A percentile compares a stretch with the other conserved stretches of the same genome.
phyloP scores from a whole-genome alignment of 345 rosid species.

The Eucalyptus albens region DNA sequence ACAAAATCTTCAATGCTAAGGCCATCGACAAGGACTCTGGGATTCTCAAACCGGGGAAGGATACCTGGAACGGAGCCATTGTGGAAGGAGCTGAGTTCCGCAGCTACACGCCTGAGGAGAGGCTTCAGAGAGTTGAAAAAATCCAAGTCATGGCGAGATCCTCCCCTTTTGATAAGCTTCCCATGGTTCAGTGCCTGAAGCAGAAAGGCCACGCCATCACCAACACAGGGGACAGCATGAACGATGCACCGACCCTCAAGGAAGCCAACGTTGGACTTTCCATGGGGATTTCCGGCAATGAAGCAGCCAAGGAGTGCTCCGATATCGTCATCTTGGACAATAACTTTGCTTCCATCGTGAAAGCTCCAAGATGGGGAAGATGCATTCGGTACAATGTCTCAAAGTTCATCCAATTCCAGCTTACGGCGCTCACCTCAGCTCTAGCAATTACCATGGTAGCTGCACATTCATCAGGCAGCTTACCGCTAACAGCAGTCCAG shows the following conservation, averaged over 20 bases:
- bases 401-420: constrained; percentile 74
- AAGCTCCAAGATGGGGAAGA: constrained; percentile 68
- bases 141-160: constrained; percentile 77
- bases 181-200: constrained; percentile 64
- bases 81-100: constrained; percentile 57
- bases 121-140: constrained; percentile 31
- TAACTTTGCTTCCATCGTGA: constrained; percentile 57
- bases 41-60: constrained; percentile 27
- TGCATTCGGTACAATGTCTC: constrained; percentile 61
- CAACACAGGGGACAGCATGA: constrained; percentile 57
- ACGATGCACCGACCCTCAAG: constrained; percentile 71
- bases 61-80: constrained; percentile 15
- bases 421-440: not conserved
- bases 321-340: constrained; percentile 66
- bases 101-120: constrained; percentile 22
- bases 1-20: constrained; percentile 50
- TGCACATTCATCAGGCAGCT: constrained; percentile 61
- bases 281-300: constrained; percentile 53
- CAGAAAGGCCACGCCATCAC: constrained; percentile 58
- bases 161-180: constrained; percentile 59
- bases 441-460: constrained; percentile 9
- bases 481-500: constrained; percentile 68
- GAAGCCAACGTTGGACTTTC: constrained; percentile 69
- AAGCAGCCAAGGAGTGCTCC: constrained; percentile 68
- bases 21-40: constrained; percentile 73